phyloP scores from a whole-genome alignment of 1,284 basidiomycete genomes.

The Cryptococcus sp. region DNA sequence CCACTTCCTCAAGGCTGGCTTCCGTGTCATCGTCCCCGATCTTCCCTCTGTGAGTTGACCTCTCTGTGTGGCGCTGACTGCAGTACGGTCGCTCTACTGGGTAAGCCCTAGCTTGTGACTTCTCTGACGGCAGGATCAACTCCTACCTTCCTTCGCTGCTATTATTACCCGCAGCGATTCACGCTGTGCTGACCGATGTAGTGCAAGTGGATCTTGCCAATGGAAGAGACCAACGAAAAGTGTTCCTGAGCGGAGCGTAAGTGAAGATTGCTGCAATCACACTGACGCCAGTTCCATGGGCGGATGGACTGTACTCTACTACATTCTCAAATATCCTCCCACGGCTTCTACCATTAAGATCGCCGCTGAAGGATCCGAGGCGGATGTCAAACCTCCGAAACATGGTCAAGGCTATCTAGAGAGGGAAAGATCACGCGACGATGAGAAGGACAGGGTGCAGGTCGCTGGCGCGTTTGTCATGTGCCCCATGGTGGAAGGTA shows the following conservation, averaged over 20 bases:
- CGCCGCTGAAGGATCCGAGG: slow-evolving; percentile 6
- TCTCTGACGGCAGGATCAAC: slow-evolving; percentile 41
- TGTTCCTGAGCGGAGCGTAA: slow-evolving; percentile 50
- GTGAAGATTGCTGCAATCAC: slow-evolving; percentile 7
- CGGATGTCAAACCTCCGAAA: slow-evolving; percentile 15
- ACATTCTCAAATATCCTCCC: slow-evolving; percentile 43
- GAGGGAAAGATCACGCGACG: slow-evolving; percentile 12
- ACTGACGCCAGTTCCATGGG: slow-evolving; percentile 37
- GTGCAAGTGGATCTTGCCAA: slow-evolving; percentile 31
- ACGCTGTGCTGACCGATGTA: slow-evolving; percentile 51
- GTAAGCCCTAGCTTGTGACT: slow-evolving; percentile 9
- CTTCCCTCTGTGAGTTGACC: slow-evolving; percentile 49
- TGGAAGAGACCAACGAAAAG: slow-evolving; percentile 39
- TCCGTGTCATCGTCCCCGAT: slow-evolving; percentile 52
- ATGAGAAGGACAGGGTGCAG: slow-evolving; percentile 23
- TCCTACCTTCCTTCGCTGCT: slow-evolving; percentile 49
- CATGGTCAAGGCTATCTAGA: slow-evolving; percentile 21
- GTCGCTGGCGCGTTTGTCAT: slow-evolving; percentile 49
- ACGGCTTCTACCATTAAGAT: slow-evolving; percentile 16
- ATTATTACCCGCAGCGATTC: slow-evolving; percentile 48
- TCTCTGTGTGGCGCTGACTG: background rate
- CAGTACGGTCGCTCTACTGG: slow-evolving; percentile 49
- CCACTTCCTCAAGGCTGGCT: slow-evolving; percentile 50
- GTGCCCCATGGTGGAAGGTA: slow-evolving; percentile 51
- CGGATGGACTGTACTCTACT: slow-evolving; percentile 42